Evolutionary conservation across 805 yeast genomes (phyloP).

Genomic region (Cyberlindnera mrakii): DNA sequence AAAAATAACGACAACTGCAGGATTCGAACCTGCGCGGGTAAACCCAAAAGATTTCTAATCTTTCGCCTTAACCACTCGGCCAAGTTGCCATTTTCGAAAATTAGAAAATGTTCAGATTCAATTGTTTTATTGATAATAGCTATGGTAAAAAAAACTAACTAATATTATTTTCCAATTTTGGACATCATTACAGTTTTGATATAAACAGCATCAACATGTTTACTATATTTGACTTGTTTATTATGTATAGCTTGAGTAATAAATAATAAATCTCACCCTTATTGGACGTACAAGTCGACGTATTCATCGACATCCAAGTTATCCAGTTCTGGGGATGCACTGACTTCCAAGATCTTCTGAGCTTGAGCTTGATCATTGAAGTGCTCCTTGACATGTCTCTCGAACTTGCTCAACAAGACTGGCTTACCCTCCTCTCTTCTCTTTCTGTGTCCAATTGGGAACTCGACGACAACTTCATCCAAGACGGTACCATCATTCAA

Average conservation of each 20-base stretch:
- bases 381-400: constrained; percentile 43
- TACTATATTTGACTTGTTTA: too few species aligned
- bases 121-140: too few species aligned
- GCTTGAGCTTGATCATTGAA: constrained; percentile 32
- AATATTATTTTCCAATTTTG: too few species aligned
- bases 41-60: constrained; percentile 56
- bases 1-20: constrained; percentile 55
- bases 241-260: too few species aligned
- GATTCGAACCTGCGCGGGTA: constrained; percentile 65
- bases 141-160: too few species aligned
- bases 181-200: too few species aligned
- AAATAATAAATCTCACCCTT: neutral
- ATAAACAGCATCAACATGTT: too few species aligned
- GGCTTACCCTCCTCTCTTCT: constrained; percentile 59
- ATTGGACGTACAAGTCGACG: constrained; percentile 32
- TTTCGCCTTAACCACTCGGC: constrained; percentile 68
- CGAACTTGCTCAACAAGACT: constrained; percentile 42
- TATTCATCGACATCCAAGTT: constrained; percentile 43
- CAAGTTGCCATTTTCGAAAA: constrained; percentile 33
- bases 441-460: constrained; percentile 52
- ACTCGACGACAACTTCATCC: constrained; percentile 48
- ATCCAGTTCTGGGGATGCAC: constrained; percentile 27
- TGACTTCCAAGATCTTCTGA: constrained; percentile 31
- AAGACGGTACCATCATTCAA: constrained; percentile 48
- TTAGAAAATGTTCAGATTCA: too few species aligned